phyloP scores from a whole-genome alignment of 768 basidiomycete species.

The Lactarius indigo region DNA sequence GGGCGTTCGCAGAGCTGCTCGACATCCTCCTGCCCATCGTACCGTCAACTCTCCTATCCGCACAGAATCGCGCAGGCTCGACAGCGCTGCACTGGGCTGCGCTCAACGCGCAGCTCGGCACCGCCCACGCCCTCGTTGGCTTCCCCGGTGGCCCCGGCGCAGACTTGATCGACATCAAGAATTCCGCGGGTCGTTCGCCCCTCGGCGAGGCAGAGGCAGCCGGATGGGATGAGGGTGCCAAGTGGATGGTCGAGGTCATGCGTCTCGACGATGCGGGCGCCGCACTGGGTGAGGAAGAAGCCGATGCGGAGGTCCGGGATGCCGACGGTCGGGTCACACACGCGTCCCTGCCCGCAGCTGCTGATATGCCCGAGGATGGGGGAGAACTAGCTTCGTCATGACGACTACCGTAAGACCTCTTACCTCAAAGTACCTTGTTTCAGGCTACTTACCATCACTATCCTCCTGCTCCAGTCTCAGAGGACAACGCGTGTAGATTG shows the following conservation, averaged over 20 bases:
- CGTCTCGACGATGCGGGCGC: constrained; percentile 52
- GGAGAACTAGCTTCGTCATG: not conserved
- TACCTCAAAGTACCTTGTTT: not conserved
- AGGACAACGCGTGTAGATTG: not conserved
- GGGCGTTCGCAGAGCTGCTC: constrained; percentile 61
- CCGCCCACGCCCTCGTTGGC: constrained; percentile 57
- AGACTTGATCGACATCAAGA: constrained; percentile 73
- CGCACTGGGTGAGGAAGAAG: constrained; percentile 34
- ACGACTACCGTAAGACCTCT: not conserved
- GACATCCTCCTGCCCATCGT: constrained; percentile 65
- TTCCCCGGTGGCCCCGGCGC: constrained; percentile 56
- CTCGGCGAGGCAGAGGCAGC: constrained; percentile 76
- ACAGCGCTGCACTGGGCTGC: constrained; percentile 93
- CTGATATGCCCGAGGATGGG: not conserved
- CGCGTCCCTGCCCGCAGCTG: constrained; percentile 38
- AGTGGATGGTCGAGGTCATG: constrained; percentile 81
- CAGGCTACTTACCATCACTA: not conserved
- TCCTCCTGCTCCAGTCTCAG: not conserved
- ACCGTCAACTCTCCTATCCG: constrained; percentile 50
- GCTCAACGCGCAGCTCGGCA: constrained; percentile 69
- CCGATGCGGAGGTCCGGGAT: constrained; percentile 52
- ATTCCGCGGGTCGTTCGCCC: constrained; percentile 67
- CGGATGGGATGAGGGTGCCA: constrained; percentile 81
- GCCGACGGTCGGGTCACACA: constrained; percentile 65
- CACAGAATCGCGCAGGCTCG: constrained; percentile 68